phyloP scores from a whole-genome alignment of 352 stramenopile genomes.

The Phytophthora meadii region DNA sequence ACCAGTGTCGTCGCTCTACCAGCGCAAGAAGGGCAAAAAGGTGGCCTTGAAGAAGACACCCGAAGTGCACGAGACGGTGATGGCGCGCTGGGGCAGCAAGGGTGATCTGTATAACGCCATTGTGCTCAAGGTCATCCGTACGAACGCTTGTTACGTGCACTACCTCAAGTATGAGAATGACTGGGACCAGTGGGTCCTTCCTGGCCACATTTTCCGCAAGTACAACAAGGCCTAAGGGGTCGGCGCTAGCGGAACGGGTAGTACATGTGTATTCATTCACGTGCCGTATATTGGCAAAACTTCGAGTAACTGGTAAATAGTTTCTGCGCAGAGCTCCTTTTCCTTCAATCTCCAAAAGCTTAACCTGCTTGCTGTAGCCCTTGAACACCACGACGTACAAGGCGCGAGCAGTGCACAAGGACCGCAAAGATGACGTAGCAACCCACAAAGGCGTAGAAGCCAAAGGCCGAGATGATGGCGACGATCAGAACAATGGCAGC shows the following conservation, averaged over 20 bases:
- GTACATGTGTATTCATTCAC: conserved; percentile 15
- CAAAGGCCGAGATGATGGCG: conserved; percentile 58
- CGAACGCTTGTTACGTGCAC: conserved; percentile 81
- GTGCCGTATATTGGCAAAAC: neutral
- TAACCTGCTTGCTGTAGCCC: neutral
- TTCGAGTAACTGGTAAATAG: conserved; percentile 15
- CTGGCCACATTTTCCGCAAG: conserved; percentile 84
- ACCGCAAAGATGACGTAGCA: conserved; percentile 43
- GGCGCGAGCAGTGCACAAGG: conserved; percentile 29
- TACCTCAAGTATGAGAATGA: conserved; percentile 88
- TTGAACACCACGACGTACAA: conserved; percentile 8
- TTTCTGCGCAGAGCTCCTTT: neutral
- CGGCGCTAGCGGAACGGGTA: neutral
- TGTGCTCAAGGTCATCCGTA: conserved; percentile 81
- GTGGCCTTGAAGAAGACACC: conserved; percentile 67
- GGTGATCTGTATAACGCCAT: conserved; percentile 81
- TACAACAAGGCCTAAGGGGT: conserved; percentile 39
- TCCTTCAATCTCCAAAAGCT: neutral
- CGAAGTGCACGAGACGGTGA: conserved; percentile 75
- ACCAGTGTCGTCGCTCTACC: conserved; percentile 68
- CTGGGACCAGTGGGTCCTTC: conserved; percentile 86
- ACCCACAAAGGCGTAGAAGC: conserved; percentile 61
- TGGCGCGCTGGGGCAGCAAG: conserved; percentile 75
- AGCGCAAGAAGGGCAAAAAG: conserved; percentile 57
- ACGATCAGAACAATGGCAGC: conserved; percentile 57